These are phyloP conservation scores for Ilyonectria destructans DNA, from an alignment of 2,329 filamentous ascomycete genomes.

Conservation along the genomic window DNA sequence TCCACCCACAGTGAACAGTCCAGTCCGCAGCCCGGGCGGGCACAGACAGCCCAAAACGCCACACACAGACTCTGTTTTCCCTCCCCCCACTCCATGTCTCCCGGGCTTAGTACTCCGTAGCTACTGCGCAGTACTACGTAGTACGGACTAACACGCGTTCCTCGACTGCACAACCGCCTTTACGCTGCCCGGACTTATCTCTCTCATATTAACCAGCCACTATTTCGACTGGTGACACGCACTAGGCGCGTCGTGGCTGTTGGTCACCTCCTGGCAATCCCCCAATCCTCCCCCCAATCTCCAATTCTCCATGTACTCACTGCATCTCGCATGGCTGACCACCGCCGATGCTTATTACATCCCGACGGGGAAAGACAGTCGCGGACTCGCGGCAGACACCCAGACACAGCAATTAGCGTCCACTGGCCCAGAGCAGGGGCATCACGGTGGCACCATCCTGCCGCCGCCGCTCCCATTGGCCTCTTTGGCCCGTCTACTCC, in stretches of 20 bases:
- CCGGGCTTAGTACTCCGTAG: no score
- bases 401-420: background rate
- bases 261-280: conserved; percentile 12
- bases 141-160: conserved; percentile 27
- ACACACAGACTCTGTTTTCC: conserved; percentile 8
- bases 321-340: conserved; percentile 11
- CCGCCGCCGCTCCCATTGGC: conserved; percentile 29
- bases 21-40: background rate
- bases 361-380: conserved; percentile 5
- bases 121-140: no score
- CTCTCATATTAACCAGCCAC: conserved; percentile 17
- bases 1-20: background rate
- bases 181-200: conserved; percentile 6
- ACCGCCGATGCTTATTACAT: background rate
- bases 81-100: conserved; percentile 19
- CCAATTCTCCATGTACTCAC: conserved; percentile 16
- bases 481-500: conserved; percentile 21
- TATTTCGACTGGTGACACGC: conserved; percentile 30
- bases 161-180: conserved; percentile 22
- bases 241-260: conserved; percentile 29
- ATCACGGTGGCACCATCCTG: conserved; percentile 29
- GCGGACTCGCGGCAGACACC: conserved; percentile 7
- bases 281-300: conserved; percentile 17
- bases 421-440: conserved; percentile 22
- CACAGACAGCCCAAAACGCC: conserved; percentile 10